Evolutionary conservation across 192 early-diverging fungal species (phyloP).

Genomic region (Umbelopsis sp.): DNA sequence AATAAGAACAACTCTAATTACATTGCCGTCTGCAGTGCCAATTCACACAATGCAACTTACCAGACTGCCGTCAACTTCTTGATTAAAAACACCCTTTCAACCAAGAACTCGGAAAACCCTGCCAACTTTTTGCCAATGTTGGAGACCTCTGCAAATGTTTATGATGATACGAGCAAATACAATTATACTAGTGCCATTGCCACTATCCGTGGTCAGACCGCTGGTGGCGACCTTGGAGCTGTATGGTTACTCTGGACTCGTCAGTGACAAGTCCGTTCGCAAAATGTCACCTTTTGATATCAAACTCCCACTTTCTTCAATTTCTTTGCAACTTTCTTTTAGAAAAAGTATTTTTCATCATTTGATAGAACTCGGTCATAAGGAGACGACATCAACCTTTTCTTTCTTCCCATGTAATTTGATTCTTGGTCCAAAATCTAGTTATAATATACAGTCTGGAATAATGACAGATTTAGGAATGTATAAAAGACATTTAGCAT

Average conservation of each 20-base stretch:
- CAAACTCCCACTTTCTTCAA: no score
- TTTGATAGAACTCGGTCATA: no score
- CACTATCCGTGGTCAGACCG: constrained; percentile 6
- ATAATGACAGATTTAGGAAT: no score
- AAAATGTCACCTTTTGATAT: no score
- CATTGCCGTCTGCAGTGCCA: background rate
- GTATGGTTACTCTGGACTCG: constrained; percentile 25
- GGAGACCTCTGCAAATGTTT: constrained; percentile 6
- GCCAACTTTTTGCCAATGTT: constrained; percentile 18
- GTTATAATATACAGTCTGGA: no score
- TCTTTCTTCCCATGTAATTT: no score
- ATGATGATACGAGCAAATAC: background rate
- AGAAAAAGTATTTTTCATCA: no score
- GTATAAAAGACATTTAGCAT: no score
- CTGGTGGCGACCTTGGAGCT: constrained; percentile 9
- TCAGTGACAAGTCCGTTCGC: background rate
- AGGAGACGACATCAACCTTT: no score
- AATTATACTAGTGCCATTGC: constrained; percentile 12
- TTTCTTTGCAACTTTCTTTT: no score
- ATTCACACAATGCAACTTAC: constrained; percentile 2
- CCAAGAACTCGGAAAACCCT: constrained; percentile 14
- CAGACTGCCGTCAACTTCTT: constrained; percentile 18
- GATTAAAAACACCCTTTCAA: constrained; percentile 14
- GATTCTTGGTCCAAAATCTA: no score
- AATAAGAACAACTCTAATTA: background rate